Base-by-base conservation (phyloP, 805 yeast genomes). In the Candida piceae region DNA sequence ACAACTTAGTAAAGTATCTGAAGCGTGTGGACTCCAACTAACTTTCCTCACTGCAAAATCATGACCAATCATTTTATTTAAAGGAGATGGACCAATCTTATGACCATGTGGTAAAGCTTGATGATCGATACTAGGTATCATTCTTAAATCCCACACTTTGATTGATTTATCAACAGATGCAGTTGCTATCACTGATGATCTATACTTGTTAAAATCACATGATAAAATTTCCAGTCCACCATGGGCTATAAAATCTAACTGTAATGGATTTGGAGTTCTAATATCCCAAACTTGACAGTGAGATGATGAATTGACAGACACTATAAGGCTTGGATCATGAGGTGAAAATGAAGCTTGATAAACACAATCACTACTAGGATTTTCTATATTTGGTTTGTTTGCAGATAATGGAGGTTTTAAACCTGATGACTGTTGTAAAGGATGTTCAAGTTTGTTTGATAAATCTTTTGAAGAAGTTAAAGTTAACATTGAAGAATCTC, bases 101-200 rank as follows among this genome's bases (percentile, higher is more conserved):
- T 69, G 74, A 39, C 62, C 65, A 13, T 63, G 67, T 41, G 63
- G 57, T 11, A 70, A 64, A 17, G 60, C 48, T 29, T 69, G 49
- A 33, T 52, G 55, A 20, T 43, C 50, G 15, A 51, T 22, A 32
- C 44, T 46, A 7, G 64, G 49, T 4, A 81, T 69, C 80, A 80
- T 82, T 42, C 97, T 69, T 31, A 85, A 58, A 57, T 90, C 98
- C 96, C 97, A 90, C 4, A 88, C 67, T 44, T 86, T 75, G 31
- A 89, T 74, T 16, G 80, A 64, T 53, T 84, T 84, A 57, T 90
- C 97, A 7, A 90, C 94, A n/a, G 96, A 95, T 3, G 86, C 93
- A 0, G 95, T 77, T 4, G 96, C 95, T 4, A 90, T 64, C 0
- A 87, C 74, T 2, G 80, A 72, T 2, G 87, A 72, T 51, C 86